Conservation (phyloP, 2,329 filamentous ascomycete genomes). For the Ophiostoma pallidulum region DNA sequence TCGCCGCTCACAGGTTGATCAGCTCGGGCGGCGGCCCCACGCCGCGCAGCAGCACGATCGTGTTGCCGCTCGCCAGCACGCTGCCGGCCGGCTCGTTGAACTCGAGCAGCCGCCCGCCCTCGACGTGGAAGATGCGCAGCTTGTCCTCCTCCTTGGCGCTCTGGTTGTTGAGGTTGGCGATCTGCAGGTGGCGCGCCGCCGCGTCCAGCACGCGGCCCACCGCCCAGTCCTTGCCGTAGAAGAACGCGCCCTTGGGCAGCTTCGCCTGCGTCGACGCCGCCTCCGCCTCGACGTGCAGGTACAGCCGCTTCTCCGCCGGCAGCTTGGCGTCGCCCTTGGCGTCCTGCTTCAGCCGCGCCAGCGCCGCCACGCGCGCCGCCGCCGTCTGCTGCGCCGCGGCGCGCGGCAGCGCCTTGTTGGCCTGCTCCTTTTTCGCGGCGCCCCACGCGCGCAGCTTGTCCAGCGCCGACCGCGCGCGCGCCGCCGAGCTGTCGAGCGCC, state of each 20-base stretch:
- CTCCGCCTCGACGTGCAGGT: constrained; percentile 83
- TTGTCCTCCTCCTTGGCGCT: constrained; percentile 67
- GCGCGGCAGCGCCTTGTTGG: constrained; percentile 48
- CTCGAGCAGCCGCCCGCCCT: constrained; percentile 75
- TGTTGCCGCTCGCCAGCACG: constrained; percentile 71
- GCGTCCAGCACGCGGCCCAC: constrained; percentile 73
- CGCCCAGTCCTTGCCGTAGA: constrained; percentile 78
- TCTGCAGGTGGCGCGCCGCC: constrained; percentile 66
- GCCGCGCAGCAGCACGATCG: constrained; percentile 77
- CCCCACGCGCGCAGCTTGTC: constrained; percentile 74
- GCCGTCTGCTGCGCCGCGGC: constrained; percentile 40
- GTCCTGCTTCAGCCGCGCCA: constrained; percentile 71
- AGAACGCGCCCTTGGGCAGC: constrained; percentile 72
- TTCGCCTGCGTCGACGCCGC: constrained; percentile 77
- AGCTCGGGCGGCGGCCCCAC: constrained; percentile 71
- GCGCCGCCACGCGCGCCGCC: constrained; percentile 55
- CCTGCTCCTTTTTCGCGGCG: constrained; percentile 57
- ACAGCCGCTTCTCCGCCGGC: constrained; percentile 73
- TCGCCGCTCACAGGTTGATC: constrained; percentile 42
- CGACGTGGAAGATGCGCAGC: constrained; percentile 84
- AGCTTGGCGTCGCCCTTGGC: constrained; percentile 87
- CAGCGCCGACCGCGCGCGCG: constrained; percentile 65
- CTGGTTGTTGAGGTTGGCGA: constrained; percentile 77
- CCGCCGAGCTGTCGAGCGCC: constrained; percentile 40
- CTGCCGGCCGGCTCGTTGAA: constrained; percentile 79